These are phyloP conservation scores for Blyttiomyces sp. DNA, from an alignment of 371 early-diverging fungal species.

Conservation along the genomic window DNA sequence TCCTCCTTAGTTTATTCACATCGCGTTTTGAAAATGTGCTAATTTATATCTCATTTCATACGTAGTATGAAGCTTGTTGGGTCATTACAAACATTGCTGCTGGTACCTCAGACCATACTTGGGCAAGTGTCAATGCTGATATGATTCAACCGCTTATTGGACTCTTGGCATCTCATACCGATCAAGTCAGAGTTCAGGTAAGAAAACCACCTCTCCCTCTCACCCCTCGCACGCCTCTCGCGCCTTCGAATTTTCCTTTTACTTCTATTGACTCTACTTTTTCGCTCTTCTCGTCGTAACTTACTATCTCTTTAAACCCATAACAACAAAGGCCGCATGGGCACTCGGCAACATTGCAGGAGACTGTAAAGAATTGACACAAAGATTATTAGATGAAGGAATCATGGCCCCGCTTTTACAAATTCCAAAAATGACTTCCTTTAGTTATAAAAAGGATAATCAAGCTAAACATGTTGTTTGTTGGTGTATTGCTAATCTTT, in stretches of 20 bases:
- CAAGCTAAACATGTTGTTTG: slow-evolving; percentile 23
- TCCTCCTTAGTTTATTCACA: background rate
- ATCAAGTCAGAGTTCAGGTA: slow-evolving; percentile 34
- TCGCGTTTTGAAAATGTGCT: background rate
- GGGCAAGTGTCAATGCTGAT: slow-evolving; percentile 32
- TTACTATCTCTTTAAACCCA: background rate
- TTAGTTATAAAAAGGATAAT: slow-evolving; percentile 1
- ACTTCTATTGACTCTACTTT: too few relatives aligned
- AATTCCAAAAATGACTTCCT: slow-evolving; percentile 3
- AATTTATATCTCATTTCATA: background rate
- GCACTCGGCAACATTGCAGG: slow-evolving; percentile 58
- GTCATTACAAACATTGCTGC: slow-evolving; percentile 59
- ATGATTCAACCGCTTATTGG: slow-evolving; percentile 34
- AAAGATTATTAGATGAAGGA: slow-evolving; percentile 38
- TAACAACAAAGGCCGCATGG: slow-evolving; percentile 47
- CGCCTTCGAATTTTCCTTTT: too few relatives aligned
- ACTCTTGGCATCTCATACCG: slow-evolving; percentile 31
- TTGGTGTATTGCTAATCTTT: slow-evolving; percentile 28
- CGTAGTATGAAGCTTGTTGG: slow-evolving; percentile 52
- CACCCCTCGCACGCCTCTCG: too few relatives aligned
- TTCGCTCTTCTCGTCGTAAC: background rate
- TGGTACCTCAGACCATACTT: slow-evolving; percentile 47
- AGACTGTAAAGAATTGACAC: slow-evolving; percentile 46
- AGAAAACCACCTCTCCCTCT: background rate
- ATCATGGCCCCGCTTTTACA: slow-evolving; percentile 29